Evolutionary conservation across 805 yeast genomes (phyloP).

Genomic region (Lipomyces kockii): DNA sequence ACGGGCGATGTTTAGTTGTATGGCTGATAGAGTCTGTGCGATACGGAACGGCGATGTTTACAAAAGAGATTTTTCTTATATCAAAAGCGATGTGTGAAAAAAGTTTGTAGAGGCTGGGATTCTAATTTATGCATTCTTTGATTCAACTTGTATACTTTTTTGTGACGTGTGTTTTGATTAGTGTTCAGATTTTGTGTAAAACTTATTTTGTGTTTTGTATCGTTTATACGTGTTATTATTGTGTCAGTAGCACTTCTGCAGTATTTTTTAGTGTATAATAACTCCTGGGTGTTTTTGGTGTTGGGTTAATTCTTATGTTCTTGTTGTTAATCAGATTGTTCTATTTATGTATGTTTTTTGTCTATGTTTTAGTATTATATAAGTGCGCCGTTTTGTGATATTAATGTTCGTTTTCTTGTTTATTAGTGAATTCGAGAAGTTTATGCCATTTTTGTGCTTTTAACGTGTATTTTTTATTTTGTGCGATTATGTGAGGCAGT

Average conservation of each 20-base stretch:
- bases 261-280: slow-evolving; percentile 11
- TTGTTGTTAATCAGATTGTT: not conserved
- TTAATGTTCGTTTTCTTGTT: slow-evolving; percentile 4
- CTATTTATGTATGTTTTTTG: not conserved
- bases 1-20: slow-evolving; percentile 34
- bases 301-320: slow-evolving; percentile 16
- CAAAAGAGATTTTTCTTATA: not conserved
- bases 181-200: not conserved
- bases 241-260: not conserved
- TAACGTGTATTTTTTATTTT: slow-evolving; percentile 2
- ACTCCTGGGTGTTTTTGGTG: slow-evolving; percentile 31
- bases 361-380: not conserved
- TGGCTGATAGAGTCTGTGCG: not conserved
- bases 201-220: slow-evolving; percentile 2
- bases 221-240: not conserved
- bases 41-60: not conserved
- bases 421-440: not conserved
- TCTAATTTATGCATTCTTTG: slow-evolving; percentile 5
- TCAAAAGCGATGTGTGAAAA: slow-evolving; percentile 3
- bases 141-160: slow-evolving; percentile 6
- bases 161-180: not conserved
- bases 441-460: slow-evolving; percentile 2
- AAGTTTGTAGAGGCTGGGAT: not conserved
- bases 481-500: not conserved
- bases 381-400: not conserved